Evolutionary conservation across 768 basidiomycete species (phyloP), one percentile per base, ranked within the genome.

Genomic region (Kockovaella imperatae): DNA sequence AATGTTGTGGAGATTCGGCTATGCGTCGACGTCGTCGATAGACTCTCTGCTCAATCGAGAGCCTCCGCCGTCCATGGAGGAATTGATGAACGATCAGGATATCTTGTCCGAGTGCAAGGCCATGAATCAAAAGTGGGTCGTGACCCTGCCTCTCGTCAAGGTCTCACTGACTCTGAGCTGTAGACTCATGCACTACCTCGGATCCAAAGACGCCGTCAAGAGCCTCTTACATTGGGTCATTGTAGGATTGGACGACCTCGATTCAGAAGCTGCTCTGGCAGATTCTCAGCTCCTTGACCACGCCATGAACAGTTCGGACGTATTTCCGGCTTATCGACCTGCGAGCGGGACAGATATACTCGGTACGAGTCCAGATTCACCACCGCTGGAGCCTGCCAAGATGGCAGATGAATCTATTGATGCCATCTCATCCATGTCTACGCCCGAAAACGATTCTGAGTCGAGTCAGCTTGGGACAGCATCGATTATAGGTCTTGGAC

Each of bases 101-200:
- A 76, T 97, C 36, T 75, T 97, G 47, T 86, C 87, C 72, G 93
- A 97, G 72, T 88, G 89, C 79, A 96, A 96, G 73, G 78, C 84
- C 1, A 86, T 93, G 73, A 97, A 97, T 66, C 84, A 84, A 32
- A 68, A 62, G 68, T 69, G 45, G 43, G 64, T 58, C 28, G 26
- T 6, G 4, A 26, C 20, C 13, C 8, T 32, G 10, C 31, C 31
- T 13, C 76, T 86, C 49, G 80, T 93, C 42, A 84, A 41, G 81
- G 86, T 68, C 79, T 81, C n/a, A n/a, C n/a, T n/a, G n/a, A 47
- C 74, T 36, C 20, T 41, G 21, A 15, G 8, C 23, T 43, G n/a
- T 47, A 70, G 66, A 47, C 59, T 70, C 4, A 54, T 67, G 4
- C 49, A 57, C 13, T 63, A 63, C 35, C 50, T 70, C 3, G 57